Percentiles rank a stretch among this genome's conserved stretches.
Conservation (phyloP, 2,329 filamentous ascomycete genomes). For the Ascochyta viciae-villosae region DNA sequence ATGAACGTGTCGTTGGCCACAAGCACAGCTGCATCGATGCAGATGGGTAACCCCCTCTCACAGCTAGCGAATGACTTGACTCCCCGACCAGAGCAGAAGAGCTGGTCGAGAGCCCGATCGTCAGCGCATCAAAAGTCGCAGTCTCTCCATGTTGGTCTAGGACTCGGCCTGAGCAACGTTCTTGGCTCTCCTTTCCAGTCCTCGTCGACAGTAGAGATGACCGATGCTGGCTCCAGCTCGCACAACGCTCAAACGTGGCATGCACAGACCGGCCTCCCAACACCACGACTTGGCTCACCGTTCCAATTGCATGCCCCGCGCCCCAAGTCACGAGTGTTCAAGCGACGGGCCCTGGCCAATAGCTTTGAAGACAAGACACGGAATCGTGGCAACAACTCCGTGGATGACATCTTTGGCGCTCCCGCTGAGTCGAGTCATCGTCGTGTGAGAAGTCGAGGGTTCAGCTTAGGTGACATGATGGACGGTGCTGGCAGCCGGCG, state of each 20-base stretch:
- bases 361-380: constrained; percentile 58
- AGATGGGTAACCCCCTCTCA: constrained; percentile 56
- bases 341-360: constrained; percentile 64
- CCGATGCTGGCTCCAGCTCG: constrained; percentile 26
- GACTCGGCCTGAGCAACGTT: constrained; percentile 50
- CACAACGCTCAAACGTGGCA: constrained; percentile 46
- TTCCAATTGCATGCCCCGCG: constrained; percentile 62
- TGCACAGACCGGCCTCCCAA: constrained; percentile 30
- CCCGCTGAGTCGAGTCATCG: constrained; percentile 60
- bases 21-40: constrained; percentile 61
- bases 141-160: constrained; percentile 57
- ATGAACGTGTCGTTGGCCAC: constrained; percentile 60
- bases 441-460: constrained; percentile 66
- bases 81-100: constrained; percentile 45
- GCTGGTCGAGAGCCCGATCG: constrained; percentile 55
- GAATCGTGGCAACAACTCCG: constrained; percentile 50
- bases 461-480: constrained; percentile 65
- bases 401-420: constrained; percentile 55
- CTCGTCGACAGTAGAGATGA: constrained; percentile 36
- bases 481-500: constrained; percentile 57
- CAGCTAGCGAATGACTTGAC: constrained; percentile 51
- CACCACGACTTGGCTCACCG: constrained; percentile 56
- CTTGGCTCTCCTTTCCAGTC: constrained; percentile 55
- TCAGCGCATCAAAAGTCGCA: constrained; percentile 60
- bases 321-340: constrained; percentile 61